These are phyloP conservation scores for Paramecium bursaria DNA, from an alignment of 73 alveolate species.

Conservation along the genomic window DNA sequence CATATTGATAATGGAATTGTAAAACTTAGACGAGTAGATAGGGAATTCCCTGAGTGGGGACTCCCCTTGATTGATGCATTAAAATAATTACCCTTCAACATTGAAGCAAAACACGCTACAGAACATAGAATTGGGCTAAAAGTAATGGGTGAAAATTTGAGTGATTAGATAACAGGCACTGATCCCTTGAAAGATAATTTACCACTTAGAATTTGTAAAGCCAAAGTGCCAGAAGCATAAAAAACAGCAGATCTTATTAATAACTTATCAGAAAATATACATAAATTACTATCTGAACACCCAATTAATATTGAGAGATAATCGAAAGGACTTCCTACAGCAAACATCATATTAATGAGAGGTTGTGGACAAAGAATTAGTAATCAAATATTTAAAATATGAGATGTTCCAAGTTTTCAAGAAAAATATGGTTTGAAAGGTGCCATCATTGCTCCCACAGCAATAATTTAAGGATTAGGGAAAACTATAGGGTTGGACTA, in stretches of 20 bases:
- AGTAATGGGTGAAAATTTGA: conserved; percentile 77
- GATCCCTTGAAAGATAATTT: conserved; percentile 86
- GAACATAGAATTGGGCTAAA: conserved; percentile 88
- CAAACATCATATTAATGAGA: conserved; percentile 79
- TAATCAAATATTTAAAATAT: not conserved
- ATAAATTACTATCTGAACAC: conserved; percentile 70
- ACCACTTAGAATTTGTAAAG: conserved; percentile 60
- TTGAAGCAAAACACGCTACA: conserved; percentile 80
- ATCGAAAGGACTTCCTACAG: conserved; percentile 72
- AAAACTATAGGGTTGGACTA: conserved; percentile 78
- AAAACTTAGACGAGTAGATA: conserved; percentile 81
- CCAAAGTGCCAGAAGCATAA: conserved; percentile 69
- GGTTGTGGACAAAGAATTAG: conserved; percentile 85
- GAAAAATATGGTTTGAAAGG: conserved; percentile 75
- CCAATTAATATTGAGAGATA: conserved; percentile 78
- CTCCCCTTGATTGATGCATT: conserved; percentile 72
- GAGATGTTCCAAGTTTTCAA: conserved; percentile 71
- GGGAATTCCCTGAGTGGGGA: conserved; percentile 89
- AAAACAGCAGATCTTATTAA: conserved; percentile 76
- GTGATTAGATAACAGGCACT: conserved; percentile 79
- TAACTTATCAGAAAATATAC: conserved; percentile 72
- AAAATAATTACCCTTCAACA: conserved; percentile 64
- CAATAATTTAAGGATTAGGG: conserved; percentile 85
- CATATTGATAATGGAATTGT: conserved; percentile 79
- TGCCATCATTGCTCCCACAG: conserved; percentile 91